These are phyloP conservation scores for Penicillium riverlandense DNA, from an alignment of 495 filamentous ascomycete genomes.

Conservation along the genomic window DNA sequence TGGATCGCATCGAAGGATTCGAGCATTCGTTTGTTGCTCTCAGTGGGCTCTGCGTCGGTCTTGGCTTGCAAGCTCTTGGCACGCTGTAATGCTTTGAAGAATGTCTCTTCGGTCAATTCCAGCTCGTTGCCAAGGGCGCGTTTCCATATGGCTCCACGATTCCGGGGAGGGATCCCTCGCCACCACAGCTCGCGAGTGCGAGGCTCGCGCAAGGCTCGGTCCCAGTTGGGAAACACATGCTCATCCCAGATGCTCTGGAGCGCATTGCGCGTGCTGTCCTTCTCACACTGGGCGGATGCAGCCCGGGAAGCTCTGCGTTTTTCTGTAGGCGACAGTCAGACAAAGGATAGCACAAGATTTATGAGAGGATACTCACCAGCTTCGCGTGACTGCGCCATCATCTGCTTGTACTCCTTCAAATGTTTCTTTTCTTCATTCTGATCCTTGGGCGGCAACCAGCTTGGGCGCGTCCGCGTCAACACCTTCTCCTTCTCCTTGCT, in stretches of 20 bases:
- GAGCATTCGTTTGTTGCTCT: constrained; percentile 40
- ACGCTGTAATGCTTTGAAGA: constrained; percentile 67
- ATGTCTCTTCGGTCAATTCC: constrained; percentile 66
- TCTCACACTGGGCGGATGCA: constrained; percentile 46
- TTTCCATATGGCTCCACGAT: constrained; percentile 77
- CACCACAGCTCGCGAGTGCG: constrained; percentile 89
- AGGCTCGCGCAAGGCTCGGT: constrained; percentile 61
- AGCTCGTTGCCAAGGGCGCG: constrained; percentile 87
- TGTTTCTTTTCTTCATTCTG: constrained; percentile 89
- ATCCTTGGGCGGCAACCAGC: constrained; percentile 92
- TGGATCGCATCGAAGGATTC: constrained; percentile 66
- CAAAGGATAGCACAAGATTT: not conserved
- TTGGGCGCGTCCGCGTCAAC: constrained; percentile 81
- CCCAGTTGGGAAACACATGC: constrained; percentile 82
- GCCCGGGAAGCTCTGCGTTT: constrained; percentile 42
- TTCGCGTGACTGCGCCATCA: constrained; percentile 80
- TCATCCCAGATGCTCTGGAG: constrained; percentile 79
- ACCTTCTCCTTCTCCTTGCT: constrained; percentile 96
- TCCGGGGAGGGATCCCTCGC: constrained; percentile 76
- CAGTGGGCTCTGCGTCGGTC: constrained; percentile 33
- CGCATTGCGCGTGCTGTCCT: constrained; percentile 57
- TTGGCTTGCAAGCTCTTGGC: constrained; percentile 58
- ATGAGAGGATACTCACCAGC: constrained; percentile 41
- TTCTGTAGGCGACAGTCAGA: constrained; percentile 18
- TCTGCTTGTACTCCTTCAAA: constrained; percentile 83